Evolutionary conservation across 805 yeast genomes (phyloP), one percentile per base, ranked within the genome.

Genomic region (Kodamaea neixiangensis): DNA sequence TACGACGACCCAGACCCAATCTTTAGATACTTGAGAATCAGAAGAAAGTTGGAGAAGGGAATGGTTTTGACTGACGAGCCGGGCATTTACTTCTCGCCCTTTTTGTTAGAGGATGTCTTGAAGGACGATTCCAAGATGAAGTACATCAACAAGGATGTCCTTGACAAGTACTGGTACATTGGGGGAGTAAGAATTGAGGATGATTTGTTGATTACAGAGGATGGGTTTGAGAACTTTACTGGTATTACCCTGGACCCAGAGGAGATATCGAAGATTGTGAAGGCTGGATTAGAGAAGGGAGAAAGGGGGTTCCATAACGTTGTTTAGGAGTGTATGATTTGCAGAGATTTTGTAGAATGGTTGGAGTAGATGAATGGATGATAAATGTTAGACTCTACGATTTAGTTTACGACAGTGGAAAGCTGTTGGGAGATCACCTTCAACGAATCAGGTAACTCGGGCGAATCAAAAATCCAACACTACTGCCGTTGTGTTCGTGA

Each of bases 141-240:
- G 59, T 87, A 72, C 66, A 85, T 93, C 51, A 77, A 90, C 60
- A 65, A 68, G 55, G 83, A 80, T 0, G 83, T 87, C 5, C 73
- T 93, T 54, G 83, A 88, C 50, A 84, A 81, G 61, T 93, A 91
- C 68, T 81, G 87, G 86, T 81, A 86, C 58, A 82, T 94, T 50
- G 99, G 99, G n/a, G 99, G 99, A 42, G 97, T 93, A 5, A 82
- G 99, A 68, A 90, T 93, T 51, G 99, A 93, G 69, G 99, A 93
- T 65, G 97, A 93, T 63, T 79, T 94, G 39, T 71, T 89, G 42
- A 86, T 93, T 25, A 89, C 96, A 1, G 76, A 77, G 44, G 72
- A 71, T 48, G 98, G 98, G 0, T 82, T 69, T 62, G 96, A 91
- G 62, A 87, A 89, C 59, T 72, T 93, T 48, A 93, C 97, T 1